Conservation (phyloP, 73 alveolate species). For the Paramecium biaurelia region DNA sequence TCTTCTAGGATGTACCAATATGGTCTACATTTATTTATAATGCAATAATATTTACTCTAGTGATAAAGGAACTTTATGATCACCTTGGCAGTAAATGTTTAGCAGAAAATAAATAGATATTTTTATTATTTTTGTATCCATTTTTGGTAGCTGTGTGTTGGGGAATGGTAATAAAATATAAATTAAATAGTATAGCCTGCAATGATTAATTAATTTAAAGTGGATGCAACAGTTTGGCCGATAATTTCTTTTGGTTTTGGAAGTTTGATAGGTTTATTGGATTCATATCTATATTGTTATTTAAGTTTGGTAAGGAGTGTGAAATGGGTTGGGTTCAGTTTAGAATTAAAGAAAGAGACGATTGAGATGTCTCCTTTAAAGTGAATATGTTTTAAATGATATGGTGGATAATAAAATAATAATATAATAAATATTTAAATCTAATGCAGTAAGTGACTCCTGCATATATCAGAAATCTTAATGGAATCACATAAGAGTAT, state of each 20-base stretch:
- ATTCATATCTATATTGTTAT: slow-evolving; percentile 8
- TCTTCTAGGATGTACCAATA: not conserved
- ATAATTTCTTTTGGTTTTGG: not conserved
- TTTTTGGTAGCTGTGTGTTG: not conserved
- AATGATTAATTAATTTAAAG: not conserved
- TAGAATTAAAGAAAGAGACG: not conserved
- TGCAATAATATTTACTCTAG: not conserved
- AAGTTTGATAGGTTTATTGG: slow-evolving; percentile 2
- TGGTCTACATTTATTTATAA: slow-evolving; percentile 16
- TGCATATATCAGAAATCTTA: not conserved
- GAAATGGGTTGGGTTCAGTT: not conserved
- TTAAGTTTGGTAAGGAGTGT: not conserved
- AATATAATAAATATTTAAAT: not conserved
- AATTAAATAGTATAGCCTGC: not conserved
- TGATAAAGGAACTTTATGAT: not conserved
- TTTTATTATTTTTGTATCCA: slow-evolving; percentile 23
- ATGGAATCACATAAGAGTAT: slow-evolving; percentile 39
- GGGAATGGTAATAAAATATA: slow-evolving; percentile 1
- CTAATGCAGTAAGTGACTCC: slow-evolving; percentile 24
- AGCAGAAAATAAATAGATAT: not conserved
- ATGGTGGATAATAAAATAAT: not conserved
- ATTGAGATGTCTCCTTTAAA: not conserved
- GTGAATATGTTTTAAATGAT: not conserved
- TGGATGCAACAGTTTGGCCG: not conserved
- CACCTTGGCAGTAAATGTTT: not conserved